phyloP scores from a whole-genome alignment of 805 yeast genomes.

The Zygosaccharomyces lentus region DNA sequence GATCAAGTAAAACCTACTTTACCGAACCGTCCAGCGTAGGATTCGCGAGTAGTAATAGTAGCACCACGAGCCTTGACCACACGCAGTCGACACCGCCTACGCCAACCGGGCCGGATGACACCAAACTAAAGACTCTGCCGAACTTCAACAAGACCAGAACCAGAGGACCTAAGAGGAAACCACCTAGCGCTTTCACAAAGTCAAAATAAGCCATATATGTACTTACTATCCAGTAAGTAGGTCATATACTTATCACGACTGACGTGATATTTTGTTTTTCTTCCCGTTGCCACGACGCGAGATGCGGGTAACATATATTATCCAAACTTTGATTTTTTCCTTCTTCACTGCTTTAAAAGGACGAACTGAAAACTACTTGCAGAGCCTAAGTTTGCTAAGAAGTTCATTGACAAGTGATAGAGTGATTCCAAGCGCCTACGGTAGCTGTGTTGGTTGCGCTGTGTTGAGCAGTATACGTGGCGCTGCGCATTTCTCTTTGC shows the following conservation, averaged over 20 bases:
- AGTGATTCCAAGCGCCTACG: not conserved
- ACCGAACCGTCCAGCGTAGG: not conserved
- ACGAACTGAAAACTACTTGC: not conserved
- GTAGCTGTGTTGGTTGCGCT: not conserved
- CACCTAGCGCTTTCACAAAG: slow-evolving; percentile 26
- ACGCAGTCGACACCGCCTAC: not conserved
- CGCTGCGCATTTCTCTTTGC: not conserved
- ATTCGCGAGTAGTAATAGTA: not conserved
- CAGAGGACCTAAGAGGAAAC: slow-evolving; percentile 38
- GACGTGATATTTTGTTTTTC: not conserved
- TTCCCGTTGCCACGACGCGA: not conserved
- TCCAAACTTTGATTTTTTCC: not conserved
- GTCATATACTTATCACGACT: not conserved
- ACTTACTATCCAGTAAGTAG: not conserved
- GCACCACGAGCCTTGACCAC: not conserved
- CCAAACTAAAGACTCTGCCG: slow-evolving; percentile 11
- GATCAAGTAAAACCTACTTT: not conserved
- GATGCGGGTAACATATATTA: slow-evolving; percentile 1
- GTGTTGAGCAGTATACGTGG: not conserved
- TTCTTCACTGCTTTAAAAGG: not conserved
- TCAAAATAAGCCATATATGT: not conserved
- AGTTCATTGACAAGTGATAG: not conserved
- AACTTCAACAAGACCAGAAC: slow-evolving; percentile 36
- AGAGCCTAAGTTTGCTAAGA: not conserved
- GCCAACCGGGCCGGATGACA: not conserved